These are phyloP conservation scores for Pestalotiopsis sp. DNA, from an alignment of 2,329 filamentous ascomycete genomes.

Conservation along the genomic window DNA sequence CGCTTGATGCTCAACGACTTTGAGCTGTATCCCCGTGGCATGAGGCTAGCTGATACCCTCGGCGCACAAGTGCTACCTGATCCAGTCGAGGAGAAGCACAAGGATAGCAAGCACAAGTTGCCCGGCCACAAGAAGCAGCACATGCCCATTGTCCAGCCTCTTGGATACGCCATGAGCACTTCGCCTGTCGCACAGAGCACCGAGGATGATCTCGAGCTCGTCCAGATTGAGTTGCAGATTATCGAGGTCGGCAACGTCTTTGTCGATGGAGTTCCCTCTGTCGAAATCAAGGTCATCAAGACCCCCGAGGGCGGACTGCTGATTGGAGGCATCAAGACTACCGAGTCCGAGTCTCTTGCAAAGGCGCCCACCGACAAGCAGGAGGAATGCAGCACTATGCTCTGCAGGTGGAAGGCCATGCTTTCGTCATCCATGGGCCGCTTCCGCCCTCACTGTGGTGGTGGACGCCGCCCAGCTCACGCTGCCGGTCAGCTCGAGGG, in stretches of 20 bases:
- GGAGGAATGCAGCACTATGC: conserved; percentile 36
- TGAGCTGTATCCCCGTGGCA: conserved; percentile 57
- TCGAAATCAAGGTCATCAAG: conserved; percentile 64
- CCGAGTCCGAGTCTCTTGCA: conserved; percentile 25
- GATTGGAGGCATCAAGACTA: conserved; percentile 49
- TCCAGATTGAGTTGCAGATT: conserved; percentile 57
- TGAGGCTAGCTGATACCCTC: conserved; percentile 44
- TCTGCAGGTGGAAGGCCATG: conserved; percentile 56
- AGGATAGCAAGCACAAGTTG: conserved; percentile 2
- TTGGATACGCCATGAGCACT: conserved; percentile 51
- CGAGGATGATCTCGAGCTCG: conserved; percentile 50
- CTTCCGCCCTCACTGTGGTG: conserved; percentile 42
- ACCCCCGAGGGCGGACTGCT: conserved; percentile 54
- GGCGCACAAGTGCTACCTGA: conserved; percentile 46
- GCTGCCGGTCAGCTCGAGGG: conserved; percentile 24
- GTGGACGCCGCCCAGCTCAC: conserved; percentile 22
- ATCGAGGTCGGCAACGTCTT: conserved; percentile 59
- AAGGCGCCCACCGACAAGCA: conserved; percentile 29
- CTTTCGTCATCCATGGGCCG: conserved; percentile 43
- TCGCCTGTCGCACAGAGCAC: conserved; percentile 46
- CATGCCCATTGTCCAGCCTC: conserved; percentile 30
- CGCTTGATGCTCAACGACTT: conserved; percentile 59
- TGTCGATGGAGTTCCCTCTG: conserved; percentile 51
- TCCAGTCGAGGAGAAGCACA: conserved; percentile 9
- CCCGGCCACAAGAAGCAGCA: conserved; percentile 24